Conservation (phyloP, 768 basidiomycete species). For the Coprinopsis strossmayeri region DNA sequence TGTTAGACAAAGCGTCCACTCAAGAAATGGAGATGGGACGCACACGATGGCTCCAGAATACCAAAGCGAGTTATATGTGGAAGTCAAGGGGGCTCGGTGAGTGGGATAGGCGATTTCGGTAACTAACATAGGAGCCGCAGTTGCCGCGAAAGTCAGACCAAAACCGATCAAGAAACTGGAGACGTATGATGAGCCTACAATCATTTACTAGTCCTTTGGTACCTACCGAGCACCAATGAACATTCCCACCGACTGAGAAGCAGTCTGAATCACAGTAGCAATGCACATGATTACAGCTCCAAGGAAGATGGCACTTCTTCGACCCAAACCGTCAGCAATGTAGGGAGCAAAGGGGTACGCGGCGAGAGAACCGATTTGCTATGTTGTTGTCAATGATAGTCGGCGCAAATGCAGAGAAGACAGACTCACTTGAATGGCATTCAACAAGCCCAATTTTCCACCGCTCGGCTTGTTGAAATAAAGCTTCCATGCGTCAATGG, state of each 20-base stretch:
- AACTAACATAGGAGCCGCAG: constrained; percentile 77
- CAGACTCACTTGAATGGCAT: constrained; percentile 62
- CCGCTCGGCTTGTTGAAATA: constrained; percentile 58
- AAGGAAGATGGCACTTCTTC: constrained; percentile 56
- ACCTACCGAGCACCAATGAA: constrained; percentile 72
- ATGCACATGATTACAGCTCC: constrained; percentile 68
- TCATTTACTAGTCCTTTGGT: not conserved
- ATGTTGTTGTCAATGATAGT: not conserved
- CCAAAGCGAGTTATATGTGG: constrained; percentile 81
- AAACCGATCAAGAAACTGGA: constrained; percentile 66
- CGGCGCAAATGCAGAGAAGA: not conserved
- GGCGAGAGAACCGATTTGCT: constrained; percentile 67
- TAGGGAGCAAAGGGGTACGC: constrained; percentile 70
- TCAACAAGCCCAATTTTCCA: constrained; percentile 58
- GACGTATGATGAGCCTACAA: constrained; percentile 1
- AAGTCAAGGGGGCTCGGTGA: constrained; percentile 75
- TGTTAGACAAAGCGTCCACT: not conserved
- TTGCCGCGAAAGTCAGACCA: constrained; percentile 67
- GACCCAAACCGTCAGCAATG: constrained; percentile 65
- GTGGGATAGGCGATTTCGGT: constrained; percentile 82
- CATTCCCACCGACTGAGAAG: constrained; percentile 66
- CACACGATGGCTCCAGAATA: constrained; percentile 77
- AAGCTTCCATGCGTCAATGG: constrained; percentile 51
- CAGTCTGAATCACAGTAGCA: constrained; percentile 64
- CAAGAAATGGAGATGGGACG: constrained; percentile 18